Conservation (phyloP, 1,284 basidiomycete species). For the Ganoderma lingzhi region DNA sequence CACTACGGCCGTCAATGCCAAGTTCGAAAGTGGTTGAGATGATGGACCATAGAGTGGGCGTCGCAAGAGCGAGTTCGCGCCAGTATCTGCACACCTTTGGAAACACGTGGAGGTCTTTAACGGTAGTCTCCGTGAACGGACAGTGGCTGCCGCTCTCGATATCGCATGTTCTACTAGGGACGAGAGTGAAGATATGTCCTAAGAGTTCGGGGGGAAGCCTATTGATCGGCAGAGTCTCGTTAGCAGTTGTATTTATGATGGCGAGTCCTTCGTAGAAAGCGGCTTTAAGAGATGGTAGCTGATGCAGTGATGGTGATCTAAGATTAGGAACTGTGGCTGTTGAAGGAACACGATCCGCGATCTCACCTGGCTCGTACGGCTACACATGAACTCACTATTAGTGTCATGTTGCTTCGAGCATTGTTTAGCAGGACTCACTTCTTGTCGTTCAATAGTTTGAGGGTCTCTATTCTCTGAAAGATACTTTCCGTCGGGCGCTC, state of each 20-base stretch:
- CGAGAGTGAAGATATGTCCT: background rate
- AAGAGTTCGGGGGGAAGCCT: background rate
- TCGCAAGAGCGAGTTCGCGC: constrained; percentile 1
- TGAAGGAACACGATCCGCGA: background rate
- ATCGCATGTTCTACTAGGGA: background rate
- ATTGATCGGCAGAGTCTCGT: background rate
- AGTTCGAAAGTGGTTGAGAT: background rate
- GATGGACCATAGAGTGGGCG: background rate
- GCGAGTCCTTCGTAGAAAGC: background rate
- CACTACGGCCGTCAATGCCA: background rate
- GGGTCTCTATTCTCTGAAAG: background rate
- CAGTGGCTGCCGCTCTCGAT: background rate
- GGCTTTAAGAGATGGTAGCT: background rate
- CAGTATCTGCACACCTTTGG: background rate
- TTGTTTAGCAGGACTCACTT: background rate
- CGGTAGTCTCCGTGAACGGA: background rate
- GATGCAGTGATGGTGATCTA: background rate
- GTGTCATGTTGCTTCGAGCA: background rate
- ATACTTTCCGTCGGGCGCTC: background rate
- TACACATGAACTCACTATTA: background rate
- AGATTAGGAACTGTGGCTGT: background rate
- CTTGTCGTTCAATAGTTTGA: background rate
- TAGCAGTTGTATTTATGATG: background rate
- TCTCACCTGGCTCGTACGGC: background rate
- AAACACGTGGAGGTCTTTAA: background rate